Conservation (phyloP, 495 filamentous ascomycete genomes). For the Tuber borchii region DNA sequence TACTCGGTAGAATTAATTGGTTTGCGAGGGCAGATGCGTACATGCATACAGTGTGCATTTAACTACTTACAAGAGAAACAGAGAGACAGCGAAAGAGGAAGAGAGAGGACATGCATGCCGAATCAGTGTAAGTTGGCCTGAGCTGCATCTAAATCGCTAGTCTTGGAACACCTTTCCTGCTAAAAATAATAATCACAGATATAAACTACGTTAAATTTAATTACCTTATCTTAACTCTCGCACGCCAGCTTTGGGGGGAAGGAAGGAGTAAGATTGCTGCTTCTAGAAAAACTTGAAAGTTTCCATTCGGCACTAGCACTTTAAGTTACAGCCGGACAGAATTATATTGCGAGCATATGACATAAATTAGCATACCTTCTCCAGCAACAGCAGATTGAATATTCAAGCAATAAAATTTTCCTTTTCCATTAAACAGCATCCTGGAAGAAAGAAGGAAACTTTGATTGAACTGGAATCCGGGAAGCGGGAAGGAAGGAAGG, state of each 20-base stretch:
- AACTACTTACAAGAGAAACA: not conserved
- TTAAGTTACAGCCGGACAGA: not conserved
- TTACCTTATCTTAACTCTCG: not conserved
- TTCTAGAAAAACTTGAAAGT: not conserved
- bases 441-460: not conserved
- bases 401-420: conserved; percentile 1
- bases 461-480: conserved; percentile 24
- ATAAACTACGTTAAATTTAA: not conserved
- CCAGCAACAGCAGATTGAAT: not conserved
- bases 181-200: not conserved
- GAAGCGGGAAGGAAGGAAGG: conserved; percentile 22
- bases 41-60: not conserved
- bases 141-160: not conserved
- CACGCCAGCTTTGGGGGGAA: not conserved
- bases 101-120: not conserved
- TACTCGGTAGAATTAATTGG: conserved; percentile 19
- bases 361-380: not conserved
- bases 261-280: not conserved
- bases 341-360: not conserved
- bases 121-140: not conserved
- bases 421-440: not conserved
- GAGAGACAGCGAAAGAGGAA: not conserved
- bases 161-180: not conserved
- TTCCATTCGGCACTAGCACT: not conserved
- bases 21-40: conserved; percentile 10